Percentiles rank a stretch among this genome's conserved stretches.
phyloP scores from a whole-genome alignment of 2,329 filamentous ascomycete genomes.

The Coniochaeta pulveracea region DNA sequence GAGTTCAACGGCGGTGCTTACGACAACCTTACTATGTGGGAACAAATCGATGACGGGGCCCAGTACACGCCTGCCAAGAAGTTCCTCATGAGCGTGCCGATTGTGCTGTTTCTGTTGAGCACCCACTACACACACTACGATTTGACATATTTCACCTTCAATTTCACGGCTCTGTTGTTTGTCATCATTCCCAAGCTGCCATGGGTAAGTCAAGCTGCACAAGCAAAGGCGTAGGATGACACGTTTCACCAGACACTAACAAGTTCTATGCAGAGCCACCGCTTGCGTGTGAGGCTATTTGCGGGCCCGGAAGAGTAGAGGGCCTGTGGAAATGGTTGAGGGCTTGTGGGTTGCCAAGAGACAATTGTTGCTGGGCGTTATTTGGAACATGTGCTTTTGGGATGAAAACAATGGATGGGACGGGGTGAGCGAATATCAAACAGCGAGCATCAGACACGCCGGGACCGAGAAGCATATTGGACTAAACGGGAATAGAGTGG shows the following conservation, averaged over 20 bases:
- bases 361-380: no score
- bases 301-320: constrained; percentile 54
- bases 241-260: constrained; percentile 18
- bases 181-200: constrained; percentile 96
- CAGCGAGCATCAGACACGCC: no score
- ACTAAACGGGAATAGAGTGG: no score
- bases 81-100: constrained; percentile 88
- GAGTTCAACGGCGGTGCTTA: constrained; percentile 98
- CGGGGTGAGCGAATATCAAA: no score
- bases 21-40: constrained; percentile 99
- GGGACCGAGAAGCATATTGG: no score
- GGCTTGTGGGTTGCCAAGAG: no score
- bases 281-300: constrained; percentile 66
- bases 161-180: constrained; percentile 81
- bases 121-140: constrained; percentile 99
- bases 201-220: constrained; percentile 61
- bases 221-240: no score
- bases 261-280: constrained; percentile 52
- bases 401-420: no score
- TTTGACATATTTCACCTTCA: constrained; percentile 92
- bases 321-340: neutral
- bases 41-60: constrained; percentile 98
- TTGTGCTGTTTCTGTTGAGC: constrained; percentile 88
- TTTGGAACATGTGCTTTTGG: no score
- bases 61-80: constrained; percentile 99